Evolutionary conservation across 192 early-diverging fungal species (phyloP).

Genomic region (Kappamyces sp.): DNA sequence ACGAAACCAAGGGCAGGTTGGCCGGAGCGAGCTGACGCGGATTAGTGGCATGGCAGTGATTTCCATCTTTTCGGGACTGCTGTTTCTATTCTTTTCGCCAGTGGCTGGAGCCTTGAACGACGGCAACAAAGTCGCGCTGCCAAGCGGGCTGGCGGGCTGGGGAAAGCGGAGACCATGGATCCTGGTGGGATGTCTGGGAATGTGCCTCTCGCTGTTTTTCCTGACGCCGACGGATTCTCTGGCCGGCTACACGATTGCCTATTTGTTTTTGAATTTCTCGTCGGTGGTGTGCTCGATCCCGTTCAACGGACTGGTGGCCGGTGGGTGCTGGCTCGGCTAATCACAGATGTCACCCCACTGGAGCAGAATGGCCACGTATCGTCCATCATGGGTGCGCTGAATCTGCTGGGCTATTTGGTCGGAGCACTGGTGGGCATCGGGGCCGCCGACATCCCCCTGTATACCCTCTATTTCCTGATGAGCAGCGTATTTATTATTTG

Average conservation of each 20-base stretch:
- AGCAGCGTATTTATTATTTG: constrained; percentile 12
- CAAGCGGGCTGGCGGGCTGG: constrained; percentile 16
- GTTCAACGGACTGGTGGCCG: constrained; percentile 39
- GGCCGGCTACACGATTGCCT: constrained; percentile 26
- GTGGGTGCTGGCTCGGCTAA: too few relatives aligned
- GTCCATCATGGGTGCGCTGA: constrained; percentile 35
- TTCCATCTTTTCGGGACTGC: constrained; percentile 25
- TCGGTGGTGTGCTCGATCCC: constrained; percentile 33
- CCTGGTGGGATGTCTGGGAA: constrained; percentile 25
- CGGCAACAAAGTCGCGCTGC: constrained; percentile 17
- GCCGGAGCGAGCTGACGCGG: too few relatives aligned
- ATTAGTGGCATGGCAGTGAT: constrained; percentile 25
- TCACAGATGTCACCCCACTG: constrained; percentile 28
- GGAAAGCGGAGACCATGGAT: constrained; percentile 24
- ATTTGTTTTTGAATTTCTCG: constrained; percentile 21
- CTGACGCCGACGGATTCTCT: constrained; percentile 22
- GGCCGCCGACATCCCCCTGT: constrained; percentile 12
- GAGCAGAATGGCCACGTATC: constrained; percentile 33
- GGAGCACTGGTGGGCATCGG: constrained; percentile 36
- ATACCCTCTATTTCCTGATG: constrained; percentile 22
- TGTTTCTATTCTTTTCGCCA: constrained; percentile 32
- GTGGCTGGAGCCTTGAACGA: constrained; percentile 39
- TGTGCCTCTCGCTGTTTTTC: constrained; percentile 26
- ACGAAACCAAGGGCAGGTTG: constrained; percentile 26
- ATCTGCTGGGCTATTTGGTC: constrained; percentile 31